A percentile compares a stretch with the other conserved stretches of the same genome.
phyloP scores from a whole-genome alignment of 164 flowering plant genomes.

The Vitis cinerea region DNA sequence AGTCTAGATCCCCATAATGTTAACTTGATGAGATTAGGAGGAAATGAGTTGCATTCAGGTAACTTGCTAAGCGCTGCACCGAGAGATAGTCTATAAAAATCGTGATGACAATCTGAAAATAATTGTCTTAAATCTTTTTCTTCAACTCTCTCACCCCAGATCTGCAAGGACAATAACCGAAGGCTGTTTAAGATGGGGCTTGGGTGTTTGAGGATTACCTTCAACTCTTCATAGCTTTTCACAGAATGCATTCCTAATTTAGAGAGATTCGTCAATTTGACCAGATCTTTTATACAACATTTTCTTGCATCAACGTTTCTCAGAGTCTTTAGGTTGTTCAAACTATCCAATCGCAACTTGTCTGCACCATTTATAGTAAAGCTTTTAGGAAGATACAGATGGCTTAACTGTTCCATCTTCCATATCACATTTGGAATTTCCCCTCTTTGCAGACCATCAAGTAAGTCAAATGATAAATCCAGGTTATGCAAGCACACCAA shows the following conservation, averaged over 20 bases:
- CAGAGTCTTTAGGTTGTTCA: conserved; percentile 4
- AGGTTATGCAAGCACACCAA: background rate
- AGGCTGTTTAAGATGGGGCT: too few species aligned
- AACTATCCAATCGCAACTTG: background rate
- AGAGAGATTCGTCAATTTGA: conserved; percentile 3
- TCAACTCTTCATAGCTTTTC: conserved; percentile 4
- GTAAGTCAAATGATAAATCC: background rate
- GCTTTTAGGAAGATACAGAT: background rate
- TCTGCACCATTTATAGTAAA: background rate
- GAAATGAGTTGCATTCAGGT: too few species aligned
- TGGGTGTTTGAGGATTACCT: background rate
- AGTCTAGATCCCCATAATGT: too few species aligned
- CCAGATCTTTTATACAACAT: conserved; percentile 2
- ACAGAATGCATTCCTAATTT: too few species aligned
- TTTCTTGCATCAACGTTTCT: background rate
- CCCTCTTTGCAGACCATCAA: background rate
- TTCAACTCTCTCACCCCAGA: too few species aligned
- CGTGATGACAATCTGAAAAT: too few species aligned
- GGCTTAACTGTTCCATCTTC: conserved; percentile 7
- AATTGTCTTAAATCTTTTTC: too few species aligned
- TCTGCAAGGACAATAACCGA: too few species aligned
- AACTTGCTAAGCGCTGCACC: too few species aligned
- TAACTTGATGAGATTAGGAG: too few species aligned
- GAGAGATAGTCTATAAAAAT: too few species aligned
- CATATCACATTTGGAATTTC: conserved; percentile 5